Base-by-base conservation (phyloP, 2,329 filamentous ascomycete genomes). In the Hortaea werneckii region DNA sequence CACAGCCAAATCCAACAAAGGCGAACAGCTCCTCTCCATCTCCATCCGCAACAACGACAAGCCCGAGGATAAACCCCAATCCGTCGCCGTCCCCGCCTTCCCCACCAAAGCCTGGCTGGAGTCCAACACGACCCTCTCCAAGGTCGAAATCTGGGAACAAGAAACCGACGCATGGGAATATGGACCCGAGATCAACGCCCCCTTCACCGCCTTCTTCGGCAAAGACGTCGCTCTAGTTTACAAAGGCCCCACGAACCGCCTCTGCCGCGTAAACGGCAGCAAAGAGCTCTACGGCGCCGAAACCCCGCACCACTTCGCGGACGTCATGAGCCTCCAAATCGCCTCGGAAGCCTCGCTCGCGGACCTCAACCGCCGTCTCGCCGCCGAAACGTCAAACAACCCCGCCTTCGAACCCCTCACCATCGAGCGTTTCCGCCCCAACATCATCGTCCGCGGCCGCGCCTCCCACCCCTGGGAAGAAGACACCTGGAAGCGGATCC, bases 391-490 rank as follows among this genome's bases (percentile, higher is more conserved):
- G 32, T 20, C 20, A 20, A 55, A 26, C 1, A 65, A 69, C 27
- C 65, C 71, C 4, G 46, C 50, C 11, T 40, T 47, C 28, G 49
- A 51, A n/a, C 64, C 68, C n/a, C 71, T 80, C 30, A 74, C 69
- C 0, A 74, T 82, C 46, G 78, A 82, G 58, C 72, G 79, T 2
- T 83, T 83, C 59, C 65, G 80, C 12, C 78, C 79, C 1, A 83
- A 83, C 58, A 77, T 83, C 45, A 69, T 83, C 20, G 70, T 83
- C 38, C 65, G 66, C 10, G 79, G 79, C 1, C 64, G 66, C 35
- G 64, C 66, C 44, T 53, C 54, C 30, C 50, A 60, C 26, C 71
- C 79, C 0, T 83, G 79, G 79, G 69, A 70, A 34, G 80, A 83
- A 57, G 79, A 83, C 58, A 68, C 68, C 11, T 83, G 79, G 79